A percentile compares a stretch with the other conserved stretches of the same genome.
phyloP scores from a whole-genome alignment of 257 asterid species.

The Cordia subcordata region DNA sequence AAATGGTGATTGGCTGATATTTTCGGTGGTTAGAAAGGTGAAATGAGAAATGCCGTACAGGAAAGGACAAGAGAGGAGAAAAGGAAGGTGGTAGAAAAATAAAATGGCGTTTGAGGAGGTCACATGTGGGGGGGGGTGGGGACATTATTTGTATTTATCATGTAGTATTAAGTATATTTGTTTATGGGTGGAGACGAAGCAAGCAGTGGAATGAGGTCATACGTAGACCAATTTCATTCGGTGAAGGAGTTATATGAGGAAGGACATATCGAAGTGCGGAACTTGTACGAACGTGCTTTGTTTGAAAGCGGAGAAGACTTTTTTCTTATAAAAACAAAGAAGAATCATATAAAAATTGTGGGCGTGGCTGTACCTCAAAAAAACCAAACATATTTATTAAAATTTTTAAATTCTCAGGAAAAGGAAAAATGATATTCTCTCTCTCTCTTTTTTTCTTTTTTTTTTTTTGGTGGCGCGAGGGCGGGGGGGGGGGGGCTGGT shows the following conservation, averaged over 20 bases:
- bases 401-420: too few species aligned
- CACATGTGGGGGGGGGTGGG: slow-evolving; percentile 27
- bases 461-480: too few species aligned
- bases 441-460: too few species aligned
- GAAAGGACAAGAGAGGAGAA: slow-evolving; percentile 40
- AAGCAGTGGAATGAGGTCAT: slow-evolving; percentile 18
- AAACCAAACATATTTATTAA: not conserved
- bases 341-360: not conserved
- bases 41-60: slow-evolving; percentile 42
- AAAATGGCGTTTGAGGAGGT: slow-evolving; percentile 33
- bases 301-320: too few species aligned
- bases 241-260: slow-evolving; percentile 83
- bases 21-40: not conserved
- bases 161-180: too few species aligned
- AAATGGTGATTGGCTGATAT: too few species aligned
- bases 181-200: too few species aligned
- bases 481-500: too few species aligned
- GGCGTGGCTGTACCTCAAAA: not conserved
- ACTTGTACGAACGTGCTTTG: slow-evolving; percentile 26
- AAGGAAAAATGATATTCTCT: not conserved
- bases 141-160: too few species aligned
- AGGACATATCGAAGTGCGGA: slow-evolving; percentile 72
- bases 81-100: slow-evolving; percentile 1
- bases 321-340: too few species aligned
- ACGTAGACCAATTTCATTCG: slow-evolving; percentile 43